These are phyloP conservation scores for Ophiosphaerella herpotricha DNA, from an alignment of 2,329 filamentous ascomycete species.

Conservation along the genomic window DNA sequence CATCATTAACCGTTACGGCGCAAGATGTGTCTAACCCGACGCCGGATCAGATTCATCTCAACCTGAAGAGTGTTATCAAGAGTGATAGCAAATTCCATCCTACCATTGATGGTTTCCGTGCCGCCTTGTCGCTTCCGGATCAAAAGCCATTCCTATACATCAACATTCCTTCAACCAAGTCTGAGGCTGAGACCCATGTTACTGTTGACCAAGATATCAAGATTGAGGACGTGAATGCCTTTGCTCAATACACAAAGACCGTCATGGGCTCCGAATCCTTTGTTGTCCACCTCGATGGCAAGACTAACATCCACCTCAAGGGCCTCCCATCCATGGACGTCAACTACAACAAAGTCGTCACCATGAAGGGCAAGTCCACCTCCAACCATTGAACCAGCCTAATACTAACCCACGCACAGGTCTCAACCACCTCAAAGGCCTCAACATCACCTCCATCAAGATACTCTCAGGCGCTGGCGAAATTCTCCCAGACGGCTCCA, in stretches of 20 bases:
- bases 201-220: conserved; percentile 51
- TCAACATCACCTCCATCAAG: conserved; percentile 57
- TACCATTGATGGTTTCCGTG: conserved; percentile 59
- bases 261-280: conserved; percentile 57
- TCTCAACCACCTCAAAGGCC: conserved; percentile 61
- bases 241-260: conserved; percentile 55
- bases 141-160: conserved; percentile 51
- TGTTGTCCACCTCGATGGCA: conserved; percentile 56
- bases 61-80: conserved; percentile 54
- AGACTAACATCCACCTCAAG: conserved; percentile 57
- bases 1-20: conserved; percentile 56
- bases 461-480: conserved; percentile 50
- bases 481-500: conserved; percentile 53
- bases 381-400: neutral
- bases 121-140: conserved; percentile 54
- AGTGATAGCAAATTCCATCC: conserved; percentile 59
- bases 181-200: conserved; percentile 48
- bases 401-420: conserved; percentile 45
- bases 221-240: conserved; percentile 52
- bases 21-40: conserved; percentile 58
- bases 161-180: conserved; percentile 52
- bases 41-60: conserved; percentile 54
- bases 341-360: conserved; percentile 61
- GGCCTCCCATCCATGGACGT: conserved; percentile 56
- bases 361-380: conserved; percentile 57